Evolutionary conservation across 163 green algal species (phyloP).

Genomic region (Chlamydomonas reinhardtii): DNA sequence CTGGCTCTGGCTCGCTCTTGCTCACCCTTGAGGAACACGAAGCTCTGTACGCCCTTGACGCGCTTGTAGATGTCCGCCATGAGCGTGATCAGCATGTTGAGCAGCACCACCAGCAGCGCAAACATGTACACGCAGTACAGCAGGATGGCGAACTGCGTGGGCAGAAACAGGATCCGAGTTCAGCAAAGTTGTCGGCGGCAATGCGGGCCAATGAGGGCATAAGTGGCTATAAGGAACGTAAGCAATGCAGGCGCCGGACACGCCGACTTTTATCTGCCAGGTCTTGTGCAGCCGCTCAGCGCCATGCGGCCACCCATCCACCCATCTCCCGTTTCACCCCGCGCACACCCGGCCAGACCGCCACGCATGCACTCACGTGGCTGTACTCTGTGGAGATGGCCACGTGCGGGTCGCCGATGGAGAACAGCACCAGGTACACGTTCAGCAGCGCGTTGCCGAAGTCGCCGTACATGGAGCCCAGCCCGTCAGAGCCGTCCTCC

Average conservation of each 20-base stretch:
- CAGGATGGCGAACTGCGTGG: conserved; percentile 35
- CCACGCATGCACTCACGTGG: conserved; percentile 25
- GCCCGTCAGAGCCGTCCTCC: not conserved
- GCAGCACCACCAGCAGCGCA: conserved; percentile 50
- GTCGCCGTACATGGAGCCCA: conserved; percentile 16
- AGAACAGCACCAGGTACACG: conserved; percentile 42
- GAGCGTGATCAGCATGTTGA: conserved; percentile 59
- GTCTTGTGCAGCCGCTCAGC: no score
- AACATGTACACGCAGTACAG: conserved; percentile 50
- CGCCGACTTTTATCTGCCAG: no score
- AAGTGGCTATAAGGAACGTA: no score
- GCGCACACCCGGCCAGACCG: no score
- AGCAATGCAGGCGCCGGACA: not conserved
- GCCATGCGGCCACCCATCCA: no score
- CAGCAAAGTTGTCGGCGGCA: no score
- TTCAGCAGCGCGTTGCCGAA: conserved; percentile 49
- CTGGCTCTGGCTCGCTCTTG: no score
- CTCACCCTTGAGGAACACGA: conserved; percentile 56
- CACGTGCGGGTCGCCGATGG: conserved; percentile 7
- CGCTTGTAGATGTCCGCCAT: conserved; percentile 56
- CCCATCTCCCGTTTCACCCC: no score
- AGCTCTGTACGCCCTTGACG: conserved; percentile 41
- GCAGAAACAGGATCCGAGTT: no score
- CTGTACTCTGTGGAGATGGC: not conserved
- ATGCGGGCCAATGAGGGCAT: no score